These are phyloP conservation scores for Russula olivacea DNA, from an alignment of 768 basidiomycete species.

Conservation along the genomic window DNA sequence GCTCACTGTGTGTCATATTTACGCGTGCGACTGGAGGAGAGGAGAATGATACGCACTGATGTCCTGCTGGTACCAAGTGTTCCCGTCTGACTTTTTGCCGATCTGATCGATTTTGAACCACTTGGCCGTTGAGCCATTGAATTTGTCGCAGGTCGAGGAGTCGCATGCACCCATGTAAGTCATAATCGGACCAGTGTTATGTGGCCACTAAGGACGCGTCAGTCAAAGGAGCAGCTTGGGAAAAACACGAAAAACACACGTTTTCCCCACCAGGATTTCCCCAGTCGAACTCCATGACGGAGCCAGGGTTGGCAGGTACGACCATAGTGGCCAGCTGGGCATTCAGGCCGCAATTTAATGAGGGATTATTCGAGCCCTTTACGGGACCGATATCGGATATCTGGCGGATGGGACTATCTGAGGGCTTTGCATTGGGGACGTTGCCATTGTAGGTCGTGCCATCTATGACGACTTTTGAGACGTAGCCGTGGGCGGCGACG, in stretches of 20 bases:
- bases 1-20: conserved; percentile 24
- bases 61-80: conserved; percentile 31
- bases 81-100: conserved; percentile 27
- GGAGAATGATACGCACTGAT: conserved; percentile 27
- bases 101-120: conserved; percentile 60
- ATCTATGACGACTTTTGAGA: conserved; percentile 21
- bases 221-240: background rate
- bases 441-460: conserved; percentile 20
- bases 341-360: conserved; percentile 52
- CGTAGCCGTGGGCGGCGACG: conserved; percentile 18
- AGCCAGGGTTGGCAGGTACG: conserved; percentile 54
- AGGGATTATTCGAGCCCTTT: conserved; percentile 48
- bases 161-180: conserved; percentile 68
- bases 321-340: conserved; percentile 43
- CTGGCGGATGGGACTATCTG: conserved; percentile 35
- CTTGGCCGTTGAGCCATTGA: conserved; percentile 51
- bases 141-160: conserved; percentile 49
- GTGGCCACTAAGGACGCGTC: conserved; percentile 39
- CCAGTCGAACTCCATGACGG: conserved; percentile 49
- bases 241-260: conserved; percentile 23
- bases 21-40: background rate
- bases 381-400: conserved; percentile 39
- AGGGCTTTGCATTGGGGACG: conserved; percentile 12
- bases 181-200: conserved; percentile 64
- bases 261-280: conserved; percentile 34